These are phyloP conservation scores for Olyra latifolia DNA, from an alignment of 176 grass and related monocot species.

Conservation along the genomic window DNA sequence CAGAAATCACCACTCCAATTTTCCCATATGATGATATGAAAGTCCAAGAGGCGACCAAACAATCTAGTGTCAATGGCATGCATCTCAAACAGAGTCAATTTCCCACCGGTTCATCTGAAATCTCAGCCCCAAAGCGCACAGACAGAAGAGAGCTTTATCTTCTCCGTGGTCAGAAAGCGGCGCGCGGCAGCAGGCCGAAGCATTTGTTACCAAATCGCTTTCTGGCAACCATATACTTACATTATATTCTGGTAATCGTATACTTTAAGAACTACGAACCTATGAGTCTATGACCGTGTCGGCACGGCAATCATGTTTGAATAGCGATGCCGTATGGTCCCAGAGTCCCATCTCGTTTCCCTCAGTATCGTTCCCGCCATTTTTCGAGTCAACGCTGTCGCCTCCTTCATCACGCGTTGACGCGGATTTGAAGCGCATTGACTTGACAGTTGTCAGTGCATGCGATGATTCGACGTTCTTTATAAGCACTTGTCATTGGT, in stretches of 20 bases:
- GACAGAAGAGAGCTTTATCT: not conserved
- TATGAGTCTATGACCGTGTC: conserved; percentile 19
- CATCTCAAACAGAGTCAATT: no score
- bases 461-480: not conserved
- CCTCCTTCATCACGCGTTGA: conserved; percentile 11
- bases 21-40: no score
- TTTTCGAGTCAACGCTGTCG: conserved; percentile 22
- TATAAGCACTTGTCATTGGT: conserved; percentile 9
- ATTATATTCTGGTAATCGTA: not conserved
- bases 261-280: no score
- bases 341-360: not conserved
- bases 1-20: no score
- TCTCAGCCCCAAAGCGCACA: not conserved
- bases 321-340: not conserved
- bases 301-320: not conserved
- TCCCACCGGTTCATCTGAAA: not conserved
- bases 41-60: no score
- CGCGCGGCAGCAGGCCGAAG: not conserved
- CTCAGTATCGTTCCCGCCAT: conserved; percentile 22
- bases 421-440: not conserved
- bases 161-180: not conserved
- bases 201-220: not conserved
- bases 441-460: not conserved
- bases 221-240: not conserved
- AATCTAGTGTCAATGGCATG: no score